A percentile compares a stretch with the other conserved stretches of the same genome.
These are phyloP conservation scores for Ophiocordyceps camponoti-floridani DNA, from an alignment of 2,329 filamentous ascomycete genomes.

Conservation along the genomic window DNA sequence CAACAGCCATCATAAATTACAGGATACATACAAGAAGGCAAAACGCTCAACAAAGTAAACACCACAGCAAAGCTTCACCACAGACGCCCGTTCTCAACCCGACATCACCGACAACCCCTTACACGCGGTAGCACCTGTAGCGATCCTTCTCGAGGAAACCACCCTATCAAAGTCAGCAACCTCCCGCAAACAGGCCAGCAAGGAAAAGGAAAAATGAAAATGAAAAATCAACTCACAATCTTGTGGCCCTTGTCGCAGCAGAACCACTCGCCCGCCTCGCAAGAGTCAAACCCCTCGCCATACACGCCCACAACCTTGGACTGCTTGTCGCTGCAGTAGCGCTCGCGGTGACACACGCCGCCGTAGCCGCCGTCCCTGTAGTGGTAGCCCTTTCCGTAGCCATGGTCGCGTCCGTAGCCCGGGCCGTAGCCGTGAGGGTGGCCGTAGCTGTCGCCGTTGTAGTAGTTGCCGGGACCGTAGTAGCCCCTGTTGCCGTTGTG, in stretches of 20 bases:
- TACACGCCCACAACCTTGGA: not conserved
- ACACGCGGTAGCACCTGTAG: not conserved
- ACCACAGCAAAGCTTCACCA: too few relatives aligned
- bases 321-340: not conserved
- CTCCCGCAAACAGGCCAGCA: too few relatives aligned
- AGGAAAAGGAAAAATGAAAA: too few relatives aligned
- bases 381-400: not conserved
- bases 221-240: not conserved
- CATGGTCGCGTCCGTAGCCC: not conserved
- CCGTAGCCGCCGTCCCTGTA: not conserved
- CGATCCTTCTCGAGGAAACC: not conserved
- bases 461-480: not conserved
- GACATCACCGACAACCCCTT: not conserved
- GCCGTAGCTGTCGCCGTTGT: not conserved
- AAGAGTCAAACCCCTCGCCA: not conserved
- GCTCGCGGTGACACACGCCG: not conserved
- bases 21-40: too few relatives aligned
- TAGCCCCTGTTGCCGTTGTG: not conserved
- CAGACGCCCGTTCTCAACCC: too few relatives aligned
- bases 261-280: not conserved
- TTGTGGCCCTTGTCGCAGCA: not conserved
- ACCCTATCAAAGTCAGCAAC: not conserved
- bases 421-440: not conserved
- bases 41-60: too few relatives aligned
- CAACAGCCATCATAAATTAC: too few relatives aligned